These are phyloP conservation scores for Xanthoconium stramineum DNA, from an alignment of 768 basidiomycete genomes.

Conservation along the genomic window DNA sequence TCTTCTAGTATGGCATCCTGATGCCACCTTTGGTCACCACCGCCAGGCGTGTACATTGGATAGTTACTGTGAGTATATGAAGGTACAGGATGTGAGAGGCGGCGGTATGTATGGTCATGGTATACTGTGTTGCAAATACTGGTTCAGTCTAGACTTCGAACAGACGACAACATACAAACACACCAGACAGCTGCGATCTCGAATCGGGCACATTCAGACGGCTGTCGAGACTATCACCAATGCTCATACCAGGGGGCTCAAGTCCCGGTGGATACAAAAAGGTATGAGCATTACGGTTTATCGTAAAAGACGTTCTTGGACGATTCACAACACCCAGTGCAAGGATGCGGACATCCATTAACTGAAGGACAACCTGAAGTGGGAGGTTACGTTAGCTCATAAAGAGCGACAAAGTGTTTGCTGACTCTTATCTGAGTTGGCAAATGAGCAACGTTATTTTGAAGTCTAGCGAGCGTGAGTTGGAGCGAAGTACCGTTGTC, in stretches of 20 bases:
- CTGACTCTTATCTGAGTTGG: slow-evolving; percentile 65
- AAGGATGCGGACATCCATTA: slow-evolving; percentile 70
- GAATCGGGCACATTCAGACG: slow-evolving; percentile 4
- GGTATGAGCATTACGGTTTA: slow-evolving; percentile 66
- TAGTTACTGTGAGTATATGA: slow-evolving; percentile 55
- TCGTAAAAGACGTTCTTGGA: slow-evolving; percentile 51
- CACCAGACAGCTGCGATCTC: neutral
- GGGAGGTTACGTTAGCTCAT: slow-evolving; percentile 3
- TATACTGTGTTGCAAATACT: neutral
- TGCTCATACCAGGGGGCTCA: slow-evolving; percentile 25
- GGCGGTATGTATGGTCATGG: slow-evolving; percentile 33
- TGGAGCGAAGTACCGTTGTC: neutral
- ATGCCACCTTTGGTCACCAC: slow-evolving; percentile 63
- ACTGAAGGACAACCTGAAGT: slow-evolving; percentile 60
- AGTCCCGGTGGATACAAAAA: slow-evolving; percentile 72
- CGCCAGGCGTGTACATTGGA: slow-evolving; percentile 71
- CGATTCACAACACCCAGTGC: slow-evolving; percentile 64
- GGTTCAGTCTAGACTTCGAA: neutral
- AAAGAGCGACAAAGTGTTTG: slow-evolving; percentile 10
- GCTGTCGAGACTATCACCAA: neutral
- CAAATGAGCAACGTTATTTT: slow-evolving; percentile 65
- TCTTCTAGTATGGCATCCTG: slow-evolving; percentile 51
- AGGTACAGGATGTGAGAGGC: slow-evolving; percentile 57
- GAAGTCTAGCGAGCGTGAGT: slow-evolving; percentile 44
- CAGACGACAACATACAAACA: neutral